Evolutionary conservation across 768 basidiomycete genomes (phyloP), one percentile per base, ranked within the genome.

Genomic region (Mycena galericulata): DNA sequence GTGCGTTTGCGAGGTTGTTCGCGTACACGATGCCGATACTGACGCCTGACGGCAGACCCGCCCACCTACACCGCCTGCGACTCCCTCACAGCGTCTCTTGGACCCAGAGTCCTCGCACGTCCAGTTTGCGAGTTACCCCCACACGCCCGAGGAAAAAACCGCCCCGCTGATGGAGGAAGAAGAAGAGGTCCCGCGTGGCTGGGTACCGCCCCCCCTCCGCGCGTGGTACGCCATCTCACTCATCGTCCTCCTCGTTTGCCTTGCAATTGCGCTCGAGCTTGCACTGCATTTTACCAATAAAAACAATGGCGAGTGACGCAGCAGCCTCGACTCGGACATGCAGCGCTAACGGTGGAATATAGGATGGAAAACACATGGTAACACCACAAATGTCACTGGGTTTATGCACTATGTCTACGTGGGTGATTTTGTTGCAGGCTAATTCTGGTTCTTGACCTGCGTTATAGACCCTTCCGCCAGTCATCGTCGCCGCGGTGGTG

Each of bases 351-450:
- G 53, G 11, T 34, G 4, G 10, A n/a, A 40, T 41, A 24, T 36
- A 87, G 86, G 87, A 54, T 88, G 86, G 86, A 72, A 79, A 8
- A 81, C 84, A 1, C 75, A 72, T 49, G 78, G 79, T 17, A 73
- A 80, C 32, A 69, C 77, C 29, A 78, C 76, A 3, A 74, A 77
- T 32, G 74, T 79, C 27, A 73, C 76, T 20, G 79, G 79, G 20
- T 75, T 85, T 24, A 71, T 87, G 75, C 87, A 89, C 73, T 89
- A 87, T 71, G 84, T 85, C 55, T 88, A 87, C 72, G 87, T 88
- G 71, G 22, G 86, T 78, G 10, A 12, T 22, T 30, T 54, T 14
- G 17, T 54, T n/a, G 15, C 11, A 56, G 53, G 45, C 10, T 62
- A 38, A 17, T 26, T 59, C 20, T 36, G 62, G 29, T 47, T 29